These are phyloP conservation scores for Papiliotrema nemorosa DNA, from an alignment of 1,284 basidiomycete species.

Conservation along the genomic window DNA sequence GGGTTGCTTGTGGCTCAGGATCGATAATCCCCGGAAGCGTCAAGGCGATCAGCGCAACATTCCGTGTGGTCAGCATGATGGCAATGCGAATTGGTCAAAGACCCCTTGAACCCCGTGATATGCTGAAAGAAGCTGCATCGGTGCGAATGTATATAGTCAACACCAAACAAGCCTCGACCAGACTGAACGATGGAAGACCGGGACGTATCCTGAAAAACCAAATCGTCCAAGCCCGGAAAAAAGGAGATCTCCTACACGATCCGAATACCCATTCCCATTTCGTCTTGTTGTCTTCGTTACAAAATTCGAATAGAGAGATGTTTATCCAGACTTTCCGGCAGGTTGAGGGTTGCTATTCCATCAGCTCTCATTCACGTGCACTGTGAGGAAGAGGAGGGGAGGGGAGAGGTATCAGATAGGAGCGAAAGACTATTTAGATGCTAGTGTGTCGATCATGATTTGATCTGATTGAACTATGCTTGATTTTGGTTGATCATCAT, in stretches of 20 bases:
- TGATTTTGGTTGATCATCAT: slow-evolving; percentile 61
- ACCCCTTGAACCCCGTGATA: no score
- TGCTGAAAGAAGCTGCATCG: no score
- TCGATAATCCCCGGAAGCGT: no score
- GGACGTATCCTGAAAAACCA: no score
- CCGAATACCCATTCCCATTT: not conserved
- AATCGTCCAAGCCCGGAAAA: not conserved
- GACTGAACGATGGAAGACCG: no score
- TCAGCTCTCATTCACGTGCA: slow-evolving; percentile 9
- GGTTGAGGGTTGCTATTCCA: slow-evolving; percentile 46
- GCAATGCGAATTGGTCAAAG: no score
- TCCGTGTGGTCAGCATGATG: no score
- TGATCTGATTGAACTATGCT: slow-evolving; percentile 90
- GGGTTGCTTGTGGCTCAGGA: no score
- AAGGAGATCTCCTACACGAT: not conserved
- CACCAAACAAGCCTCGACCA: no score
- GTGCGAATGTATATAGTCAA: no score
- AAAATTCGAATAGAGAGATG: slow-evolving; percentile 7
- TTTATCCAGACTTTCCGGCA: slow-evolving; percentile 49
- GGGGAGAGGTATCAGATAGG: slow-evolving; percentile 66
- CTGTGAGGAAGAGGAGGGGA: slow-evolving; percentile 4
- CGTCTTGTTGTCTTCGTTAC: not conserved
- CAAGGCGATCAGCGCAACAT: no score
- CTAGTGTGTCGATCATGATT: slow-evolving; percentile 63
- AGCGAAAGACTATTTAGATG: slow-evolving; percentile 85